phyloP scores from a whole-genome alignment of 345 rosid species.

The Ricinus communis region DNA sequence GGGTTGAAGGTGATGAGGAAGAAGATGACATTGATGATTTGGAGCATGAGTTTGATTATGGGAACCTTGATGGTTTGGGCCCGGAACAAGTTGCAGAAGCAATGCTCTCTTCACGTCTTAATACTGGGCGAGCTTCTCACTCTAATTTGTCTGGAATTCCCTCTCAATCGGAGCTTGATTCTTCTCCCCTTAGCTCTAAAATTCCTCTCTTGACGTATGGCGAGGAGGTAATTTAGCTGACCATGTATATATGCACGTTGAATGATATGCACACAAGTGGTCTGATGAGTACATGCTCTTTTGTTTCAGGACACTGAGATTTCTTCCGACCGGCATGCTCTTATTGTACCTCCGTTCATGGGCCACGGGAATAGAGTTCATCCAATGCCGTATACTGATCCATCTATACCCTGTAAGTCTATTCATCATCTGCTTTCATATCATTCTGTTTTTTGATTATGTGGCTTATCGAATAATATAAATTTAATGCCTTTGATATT shows the following conservation, averaged over 20 bases:
- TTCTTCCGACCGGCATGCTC: conserved; percentile 87
- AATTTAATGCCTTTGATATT: conserved; percentile 21
- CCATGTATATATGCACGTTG: not conserved
- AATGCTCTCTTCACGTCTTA: conserved; percentile 52
- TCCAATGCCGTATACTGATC: conserved; percentile 65
- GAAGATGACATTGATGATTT: conserved; percentile 92
- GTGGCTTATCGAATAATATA: not conserved
- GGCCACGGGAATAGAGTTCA: conserved; percentile 73
- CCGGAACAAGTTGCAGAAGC: conserved; percentile 64
- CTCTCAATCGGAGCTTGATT: conserved; percentile 61
- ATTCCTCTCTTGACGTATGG: conserved; percentile 89
- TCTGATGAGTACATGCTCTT: not conserved
- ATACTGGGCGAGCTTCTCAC: conserved; percentile 50
- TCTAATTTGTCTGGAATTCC: conserved; percentile 39
- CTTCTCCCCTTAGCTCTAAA: conserved; percentile 62
- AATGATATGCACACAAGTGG: not conserved
- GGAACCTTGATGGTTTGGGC: conserved; percentile 49
- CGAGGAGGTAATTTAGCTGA: conserved; percentile 58
- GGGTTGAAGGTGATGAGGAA: conserved; percentile 96
- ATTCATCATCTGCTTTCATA: not conserved
- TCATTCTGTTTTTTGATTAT: not conserved
- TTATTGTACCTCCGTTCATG: conserved; percentile 71
- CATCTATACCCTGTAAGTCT: conserved; percentile 69
- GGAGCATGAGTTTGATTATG: conserved; percentile 84
- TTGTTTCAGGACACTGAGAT: conserved; percentile 66